Evolutionary conservation across 2,329 filamentous ascomycete species (phyloP).

Genomic region (Penicillium sp.): DNA sequence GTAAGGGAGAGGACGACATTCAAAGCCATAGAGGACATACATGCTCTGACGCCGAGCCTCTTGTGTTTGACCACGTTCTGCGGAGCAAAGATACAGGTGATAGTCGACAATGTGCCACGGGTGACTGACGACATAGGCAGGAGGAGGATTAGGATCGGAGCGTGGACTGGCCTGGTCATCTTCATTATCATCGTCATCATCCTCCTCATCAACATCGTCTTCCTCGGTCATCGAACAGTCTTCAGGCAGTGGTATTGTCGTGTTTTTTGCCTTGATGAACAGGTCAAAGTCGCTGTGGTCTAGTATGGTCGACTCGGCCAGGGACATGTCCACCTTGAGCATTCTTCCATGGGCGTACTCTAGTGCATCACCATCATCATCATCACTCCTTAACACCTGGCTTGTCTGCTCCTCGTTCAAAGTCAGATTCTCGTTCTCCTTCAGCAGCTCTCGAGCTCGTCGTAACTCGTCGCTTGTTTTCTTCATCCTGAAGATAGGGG

Average conservation of each 20-base stretch:
- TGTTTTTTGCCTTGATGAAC: not conserved
- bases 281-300: not conserved
- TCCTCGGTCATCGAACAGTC: slow-evolving; percentile 5
- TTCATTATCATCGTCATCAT: no score
- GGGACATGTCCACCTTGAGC: not conserved
- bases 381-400: slow-evolving; percentile 4
- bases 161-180: slow-evolving; percentile 1
- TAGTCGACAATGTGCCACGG: slow-evolving; percentile 41
- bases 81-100: slow-evolving; percentile 35
- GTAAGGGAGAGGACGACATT: slow-evolving; percentile 31
- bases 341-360: slow-evolving; percentile 7
- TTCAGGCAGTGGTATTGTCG: not conserved
- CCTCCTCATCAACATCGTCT: slow-evolving; percentile 8
- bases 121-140: slow-evolving; percentile 26
- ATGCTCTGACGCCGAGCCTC: slow-evolving; percentile 27
- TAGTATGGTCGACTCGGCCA: not conserved
- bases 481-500: slow-evolving; percentile 27
- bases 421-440: not conserved
- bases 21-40: slow-evolving; percentile 31
- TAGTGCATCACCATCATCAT: not conserved
- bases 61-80: slow-evolving; percentile 28
- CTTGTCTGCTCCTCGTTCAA: not conserved
- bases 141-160: not conserved
- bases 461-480: slow-evolving; percentile 22
- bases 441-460: slow-evolving; percentile 10